Base-by-base conservation (phyloP, 805 yeast genomes). In the Nakazawaea populi region DNA sequence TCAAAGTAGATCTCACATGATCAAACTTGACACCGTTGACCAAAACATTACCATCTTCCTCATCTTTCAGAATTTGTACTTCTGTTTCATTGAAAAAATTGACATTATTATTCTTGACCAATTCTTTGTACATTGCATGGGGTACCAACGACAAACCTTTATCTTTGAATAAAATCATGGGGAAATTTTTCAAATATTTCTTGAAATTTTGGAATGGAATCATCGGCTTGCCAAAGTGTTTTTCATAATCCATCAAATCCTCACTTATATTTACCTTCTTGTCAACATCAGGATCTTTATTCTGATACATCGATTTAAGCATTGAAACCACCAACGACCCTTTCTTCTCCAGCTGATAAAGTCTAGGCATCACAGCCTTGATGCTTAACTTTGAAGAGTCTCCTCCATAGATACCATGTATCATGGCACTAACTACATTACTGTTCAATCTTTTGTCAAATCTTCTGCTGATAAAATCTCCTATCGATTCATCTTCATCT, bases 331-430 rank as follows among this genome's bases (percentile, higher is more conserved):
- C 55, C 2, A 87, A 62, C 0, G 89, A 82, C 60, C 78, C 68
- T 6, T 76, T 65, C 31, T 68, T 60, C 61, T 90, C 97, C 44
- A 83, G 65, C 10, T 77, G 69, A 44, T 74, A 80, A 56, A 89
- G 58, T 8, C 66, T 58, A 3, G 83, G 82, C 54, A 88, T 62
- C 0, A 88, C 73, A 4, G 86, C 73, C 24, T 77, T 68, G 0
- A 85, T 81, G 69, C 96, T 87, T 46, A 92, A 66, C 51, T 77
- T 70, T 5, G 73, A 60, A 1, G 82, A 74, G 64, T 91, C 96
- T n/a, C 89, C 94, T 1, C 96, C 97, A 65, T 90, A 92, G 1
- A 94, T 82, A 0, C 99, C 99, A 60, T 90, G 89, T 63, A 86
- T 72, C 4, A 90, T 68, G 0, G 96, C 98, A 65, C 96, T 87